A percentile compares a stretch with the other conserved stretches of the same genome.
Conservation (phyloP, 1,284 basidiomycete genomes). For the Cerrena zonata region DNA sequence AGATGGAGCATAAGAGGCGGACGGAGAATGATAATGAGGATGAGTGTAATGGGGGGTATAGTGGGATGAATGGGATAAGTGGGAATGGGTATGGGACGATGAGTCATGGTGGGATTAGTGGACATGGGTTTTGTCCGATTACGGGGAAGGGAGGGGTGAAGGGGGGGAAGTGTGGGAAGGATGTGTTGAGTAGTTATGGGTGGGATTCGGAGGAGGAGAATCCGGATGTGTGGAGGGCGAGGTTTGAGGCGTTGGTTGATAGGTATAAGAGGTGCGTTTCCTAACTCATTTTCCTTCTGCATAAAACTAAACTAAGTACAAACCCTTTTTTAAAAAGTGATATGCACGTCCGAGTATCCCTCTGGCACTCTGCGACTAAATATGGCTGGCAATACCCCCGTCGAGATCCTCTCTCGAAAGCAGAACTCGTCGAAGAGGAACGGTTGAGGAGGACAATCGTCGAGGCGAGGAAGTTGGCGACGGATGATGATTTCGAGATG, state of each 20-base stretch:
- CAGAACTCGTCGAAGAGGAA: slow-evolving; percentile 64
- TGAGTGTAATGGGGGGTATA: no score
- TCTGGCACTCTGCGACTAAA: slow-evolving; percentile 61
- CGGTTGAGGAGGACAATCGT: slow-evolving; percentile 58
- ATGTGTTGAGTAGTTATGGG: no score
- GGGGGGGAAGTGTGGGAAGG: no score
- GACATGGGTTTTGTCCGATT: no score
- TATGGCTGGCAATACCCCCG: slow-evolving; percentile 58
- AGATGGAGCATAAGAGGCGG: slow-evolving; percentile 56
- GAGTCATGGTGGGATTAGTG: no score
- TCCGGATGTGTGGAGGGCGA: no score
- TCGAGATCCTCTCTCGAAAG: slow-evolving; percentile 58
- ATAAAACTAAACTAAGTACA: slow-evolving; percentile 6
- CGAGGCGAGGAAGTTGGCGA: slow-evolving; percentile 50
- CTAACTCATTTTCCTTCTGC: neutral
- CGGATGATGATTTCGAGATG: slow-evolving; percentile 49
- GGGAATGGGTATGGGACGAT: no score
- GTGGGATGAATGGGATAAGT: no score
- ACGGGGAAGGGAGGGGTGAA: no score
- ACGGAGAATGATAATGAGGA: slow-evolving; percentile 60
- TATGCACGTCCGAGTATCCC: slow-evolving; percentile 60
- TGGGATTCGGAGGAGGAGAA: no score
- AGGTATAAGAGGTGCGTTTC: slow-evolving; percentile 51
- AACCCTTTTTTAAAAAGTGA: slow-evolving; percentile 39
- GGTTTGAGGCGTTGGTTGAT: slow-evolving; percentile 61